Base-by-base conservation (phyloP, 768 basidiomycete species). In the Calocybe gangraenosa region DNA sequence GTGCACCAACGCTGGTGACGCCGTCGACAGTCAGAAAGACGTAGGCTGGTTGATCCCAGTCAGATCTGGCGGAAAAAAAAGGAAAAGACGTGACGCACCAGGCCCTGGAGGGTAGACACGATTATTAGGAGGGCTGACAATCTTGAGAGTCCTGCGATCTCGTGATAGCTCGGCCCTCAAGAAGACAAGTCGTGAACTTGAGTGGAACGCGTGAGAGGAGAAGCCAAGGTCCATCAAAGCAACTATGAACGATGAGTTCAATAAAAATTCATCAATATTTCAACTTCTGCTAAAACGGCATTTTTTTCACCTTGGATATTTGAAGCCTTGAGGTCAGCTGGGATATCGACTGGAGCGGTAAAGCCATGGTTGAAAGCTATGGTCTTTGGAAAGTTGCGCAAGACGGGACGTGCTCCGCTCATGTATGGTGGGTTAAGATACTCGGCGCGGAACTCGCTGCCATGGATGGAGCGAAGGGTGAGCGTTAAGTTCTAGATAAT, bases 381-480 rank as follows among this genome's bases (percentile, higher is more conserved):
- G 15, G 60, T 65, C 8, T 55, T 59, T 0, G 71, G 70, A 5
- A 67, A 54, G 17, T 64, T 63, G 17, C 57, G 63, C 37, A 69
- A 47, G 0, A 51, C 54, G 1, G 70, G 71, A 9, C 71, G 61
- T 1, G 54, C 53, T 23, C 60, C 52, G 17, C 58, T 61, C 65
- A 73, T 68, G 56, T 65, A 73, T 2, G 73, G 70, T 5, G 70
- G 71, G 34, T 66, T 66, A 18, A 68, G 57, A 46, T 67, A 69
- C 53, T 73, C 70, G 14, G 67, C 60, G 2, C 70, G 68, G 59
- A 68, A 73, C 60, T 73, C 70, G 4, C 49, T 50, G 14, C 34
- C 7, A 35, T 14, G 1, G 3, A 33, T 6, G 9, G 19, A 6
- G 3, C 15, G 55, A 60, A 52, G 65, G 46, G 19, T 46, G 61